These are phyloP conservation scores for Hypoxylon sp. DNA, from an alignment of 2,329 filamentous ascomycete genomes.

Conservation along the genomic window DNA sequence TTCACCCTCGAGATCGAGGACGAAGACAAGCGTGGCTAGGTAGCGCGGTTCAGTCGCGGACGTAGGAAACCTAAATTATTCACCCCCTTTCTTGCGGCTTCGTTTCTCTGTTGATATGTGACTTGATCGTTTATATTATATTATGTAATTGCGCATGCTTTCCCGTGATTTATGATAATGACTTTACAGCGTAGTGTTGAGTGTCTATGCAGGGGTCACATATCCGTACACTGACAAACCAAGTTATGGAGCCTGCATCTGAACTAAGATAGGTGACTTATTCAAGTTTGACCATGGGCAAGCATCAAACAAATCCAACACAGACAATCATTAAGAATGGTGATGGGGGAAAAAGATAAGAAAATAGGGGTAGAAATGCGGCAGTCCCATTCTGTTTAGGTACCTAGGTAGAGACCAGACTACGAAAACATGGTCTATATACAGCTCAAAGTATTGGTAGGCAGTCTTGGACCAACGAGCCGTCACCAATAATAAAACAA, in stretches of 20 bases:
- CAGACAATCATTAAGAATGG: neutral
- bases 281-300: neutral
- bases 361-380: constrained; percentile 25
- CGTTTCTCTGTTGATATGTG: constrained; percentile 15
- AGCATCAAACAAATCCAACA: neutral
- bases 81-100: constrained; percentile 24
- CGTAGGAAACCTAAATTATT: constrained; percentile 49
- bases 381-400: constrained; percentile 40
- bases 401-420: neutral
- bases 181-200: neutral
- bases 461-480: constrained; percentile 8
- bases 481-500: constrained; percentile 1
- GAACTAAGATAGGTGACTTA: neutral
- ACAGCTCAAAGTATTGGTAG: constrained; percentile 8
- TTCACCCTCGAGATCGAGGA: constrained; percentile 1
- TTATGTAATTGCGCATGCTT: neutral
- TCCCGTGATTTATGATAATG: neutral
- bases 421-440: constrained; percentile 10
- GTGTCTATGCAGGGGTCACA: neutral
- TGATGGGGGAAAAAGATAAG: neutral
- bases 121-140: constrained; percentile 7
- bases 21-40: constrained; percentile 27
- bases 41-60: constrained; percentile 32
- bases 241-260: neutral
- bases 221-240: neutral